Conservation (phyloP, 1,284 basidiomycete genomes). For the Inonotus hispidus region DNA sequence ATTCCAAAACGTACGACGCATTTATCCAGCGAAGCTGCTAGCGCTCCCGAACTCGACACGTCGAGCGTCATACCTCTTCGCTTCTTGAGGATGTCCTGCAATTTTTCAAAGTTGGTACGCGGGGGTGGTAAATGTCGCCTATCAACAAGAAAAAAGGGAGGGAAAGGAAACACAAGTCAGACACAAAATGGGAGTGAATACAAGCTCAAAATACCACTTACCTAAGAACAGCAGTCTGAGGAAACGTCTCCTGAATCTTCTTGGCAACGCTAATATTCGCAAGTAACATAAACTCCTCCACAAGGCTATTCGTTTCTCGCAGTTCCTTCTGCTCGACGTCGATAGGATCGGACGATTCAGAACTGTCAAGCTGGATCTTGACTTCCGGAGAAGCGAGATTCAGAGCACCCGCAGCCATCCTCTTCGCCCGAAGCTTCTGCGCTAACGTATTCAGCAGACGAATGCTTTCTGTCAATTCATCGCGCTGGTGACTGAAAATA, state of each 20-base stretch:
- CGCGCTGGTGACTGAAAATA: slow-evolving; percentile 56
- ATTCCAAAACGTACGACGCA: slow-evolving; percentile 65
- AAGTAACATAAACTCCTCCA: slow-evolving; percentile 99
- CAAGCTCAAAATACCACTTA: slow-evolving; percentile 32
- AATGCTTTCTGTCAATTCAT: slow-evolving; percentile 85
- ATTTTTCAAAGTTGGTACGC: slow-evolving; percentile 89
- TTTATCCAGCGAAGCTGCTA: slow-evolving; percentile 87
- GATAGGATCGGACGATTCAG: slow-evolving; percentile 92
- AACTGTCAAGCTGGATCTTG: slow-evolving; percentile 90
- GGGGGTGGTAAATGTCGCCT: slow-evolving; percentile 95
- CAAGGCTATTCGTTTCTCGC: slow-evolving; percentile 92
- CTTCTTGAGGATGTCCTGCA: slow-evolving; percentile 91
- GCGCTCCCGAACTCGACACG: slow-evolving; percentile 85
- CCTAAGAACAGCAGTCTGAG: slow-evolving; percentile 92
- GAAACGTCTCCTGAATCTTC: slow-evolving; percentile 93
- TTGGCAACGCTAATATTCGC: slow-evolving; percentile 94
- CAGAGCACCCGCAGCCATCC: slow-evolving; percentile 93
- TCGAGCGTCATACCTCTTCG: slow-evolving; percentile 84
- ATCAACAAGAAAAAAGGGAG: neutral
- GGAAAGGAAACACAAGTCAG: slow-evolving; percentile 5
- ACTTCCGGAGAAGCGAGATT: slow-evolving; percentile 98
- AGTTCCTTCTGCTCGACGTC: slow-evolving; percentile 97
- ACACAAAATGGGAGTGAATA: neutral
- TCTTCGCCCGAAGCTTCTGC: slow-evolving; percentile 76
- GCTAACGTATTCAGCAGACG: slow-evolving; percentile 89